A percentile compares a stretch with the other conserved stretches of the same genome.
These are phyloP conservation scores for Cucurbita ficifolia DNA, from an alignment of 306 rosid species.

Conservation along the genomic window DNA sequence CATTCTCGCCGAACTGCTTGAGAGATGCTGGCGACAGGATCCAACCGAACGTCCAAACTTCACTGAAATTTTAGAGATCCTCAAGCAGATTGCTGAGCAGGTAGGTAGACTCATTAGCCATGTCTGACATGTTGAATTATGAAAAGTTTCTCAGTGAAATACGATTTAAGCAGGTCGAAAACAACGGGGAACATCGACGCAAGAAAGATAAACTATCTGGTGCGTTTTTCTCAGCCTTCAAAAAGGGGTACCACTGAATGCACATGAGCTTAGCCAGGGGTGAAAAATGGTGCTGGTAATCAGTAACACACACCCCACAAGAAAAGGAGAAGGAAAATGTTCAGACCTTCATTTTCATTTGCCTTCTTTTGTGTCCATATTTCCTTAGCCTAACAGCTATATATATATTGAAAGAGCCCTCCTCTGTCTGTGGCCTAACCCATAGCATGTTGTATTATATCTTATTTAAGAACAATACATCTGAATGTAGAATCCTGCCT, in stretches of 20 bases:
- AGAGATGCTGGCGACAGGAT: constrained; percentile 83
- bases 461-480: not conserved
- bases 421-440: not conserved
- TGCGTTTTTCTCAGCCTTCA: constrained; percentile 54
- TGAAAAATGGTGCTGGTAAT: constrained; percentile 1
- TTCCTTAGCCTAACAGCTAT: not conserved
- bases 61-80: constrained; percentile 58
- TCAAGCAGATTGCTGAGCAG: constrained; percentile 57
- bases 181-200: constrained; percentile 27
- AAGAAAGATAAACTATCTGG: constrained; percentile 40
- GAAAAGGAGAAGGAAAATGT: not conserved
- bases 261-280: not conserved
- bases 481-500: not conserved
- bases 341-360: not conserved
- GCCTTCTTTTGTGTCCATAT: not conserved
- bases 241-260: constrained; percentile 33
- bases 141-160: constrained; percentile 5
- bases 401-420: not conserved
- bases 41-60: constrained; percentile 64
- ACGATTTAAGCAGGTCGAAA: constrained; percentile 30
- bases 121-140: not conserved
- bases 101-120: constrained; percentile 18
- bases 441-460: not conserved
- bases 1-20: constrained; percentile 59
- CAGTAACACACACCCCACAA: not conserved